Evolutionary conservation across 768 basidiomycete genomes (phyloP), one percentile per base, ranked within the genome.

Genomic region (Termitomyces sp.): DNA sequence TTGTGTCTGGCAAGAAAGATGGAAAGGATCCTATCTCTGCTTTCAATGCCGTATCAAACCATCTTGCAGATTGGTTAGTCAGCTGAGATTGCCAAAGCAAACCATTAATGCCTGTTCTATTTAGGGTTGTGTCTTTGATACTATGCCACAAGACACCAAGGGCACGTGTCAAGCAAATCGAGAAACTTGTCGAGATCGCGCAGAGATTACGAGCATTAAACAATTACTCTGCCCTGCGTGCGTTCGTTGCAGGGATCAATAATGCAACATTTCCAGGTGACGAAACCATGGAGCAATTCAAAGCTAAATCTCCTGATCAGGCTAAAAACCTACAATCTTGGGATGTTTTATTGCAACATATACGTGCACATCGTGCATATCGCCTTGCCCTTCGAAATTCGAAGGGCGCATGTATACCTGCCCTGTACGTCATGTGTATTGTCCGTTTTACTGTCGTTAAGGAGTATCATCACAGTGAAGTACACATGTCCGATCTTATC

Each of bases 171-270:
- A 83, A 79, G 58, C 87, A 94, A 63, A 88, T 95, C 58, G 93
- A 97, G 68, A 92, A 92, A 67, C 87, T 98, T 58, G 85, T 94
- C 26, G 85, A 89, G 50, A 84, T 98, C 61, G 92, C 91, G 0
- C 81, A 84, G 57, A 83, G 84, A 55, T 78, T 99, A 43, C 87
- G 96, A 33, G 78, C 80, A 13, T 69, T 91, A 47, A 94, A 96
- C 71, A 98, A 99, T 68, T 98, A 97, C 69, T 93, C 94, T 35
- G 91, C 90, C 0, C 73, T 97, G 54, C 92, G 93, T 46, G 93
- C 94, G 10, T 86, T 98, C 63, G 86, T 98, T n/a, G 91, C 93
- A 30, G 96, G 94, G 5, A 90, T 98, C 72, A 90, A 91, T 65
- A 86, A 84, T 60, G 85, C 93, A 4, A 87, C 88, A 0, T 86